These are phyloP conservation scores for Herpetospermum pedunculosum DNA, from an alignment of 306 rosid genomes.

Conservation along the genomic window DNA sequence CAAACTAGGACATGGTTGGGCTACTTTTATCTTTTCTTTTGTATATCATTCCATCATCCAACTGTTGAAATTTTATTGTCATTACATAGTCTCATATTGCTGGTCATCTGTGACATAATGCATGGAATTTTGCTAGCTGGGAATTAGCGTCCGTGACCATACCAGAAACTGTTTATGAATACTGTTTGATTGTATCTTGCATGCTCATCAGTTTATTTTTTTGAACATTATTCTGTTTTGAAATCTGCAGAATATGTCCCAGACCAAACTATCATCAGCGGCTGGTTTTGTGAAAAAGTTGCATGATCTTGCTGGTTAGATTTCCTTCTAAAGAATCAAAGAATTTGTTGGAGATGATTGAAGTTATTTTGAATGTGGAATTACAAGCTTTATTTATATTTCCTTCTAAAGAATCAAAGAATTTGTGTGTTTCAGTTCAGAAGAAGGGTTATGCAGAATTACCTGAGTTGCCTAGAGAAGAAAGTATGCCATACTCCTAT, in stretches of 20 bases:
- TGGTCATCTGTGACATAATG: background rate
- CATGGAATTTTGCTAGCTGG: background rate
- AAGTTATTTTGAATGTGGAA: background rate
- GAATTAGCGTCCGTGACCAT: background rate
- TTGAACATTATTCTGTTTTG: background rate
- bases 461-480: slow-evolving; percentile 42
- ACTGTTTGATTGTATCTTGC: background rate
- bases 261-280: slow-evolving; percentile 42
- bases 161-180: background rate
- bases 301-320: slow-evolving; percentile 69
- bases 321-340: too few species aligned
- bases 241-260: slow-evolving; percentile 29
- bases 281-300: slow-evolving; percentile 54
- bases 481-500: slow-evolving; percentile 24
- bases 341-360: slow-evolving; percentile 3
- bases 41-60: background rate
- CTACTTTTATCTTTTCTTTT: background rate
- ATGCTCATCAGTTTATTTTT: background rate
- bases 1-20: background rate
- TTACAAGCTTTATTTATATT: background rate
- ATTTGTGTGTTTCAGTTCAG: slow-evolving; percentile 36
- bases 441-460: slow-evolving; percentile 64
- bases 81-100: background rate
- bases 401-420: background rate
- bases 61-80: background rate